phyloP scores from a whole-genome alignment of 2,329 filamentous ascomycete genomes.

The Diplodia sapinea region DNA sequence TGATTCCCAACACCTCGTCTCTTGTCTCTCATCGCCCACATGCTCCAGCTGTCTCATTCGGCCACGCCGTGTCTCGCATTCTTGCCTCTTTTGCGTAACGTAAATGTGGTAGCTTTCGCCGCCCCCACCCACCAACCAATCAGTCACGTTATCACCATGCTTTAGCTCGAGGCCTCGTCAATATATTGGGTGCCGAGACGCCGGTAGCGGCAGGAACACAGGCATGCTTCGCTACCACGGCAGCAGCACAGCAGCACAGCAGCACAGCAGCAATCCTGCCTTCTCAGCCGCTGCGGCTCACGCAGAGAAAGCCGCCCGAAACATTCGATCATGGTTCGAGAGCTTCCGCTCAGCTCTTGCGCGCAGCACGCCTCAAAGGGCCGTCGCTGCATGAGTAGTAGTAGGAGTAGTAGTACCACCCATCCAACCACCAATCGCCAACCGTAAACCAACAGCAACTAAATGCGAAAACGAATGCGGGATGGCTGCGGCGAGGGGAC shows the following conservation, averaged over 20 bases:
- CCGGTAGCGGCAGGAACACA: constrained; percentile 2
- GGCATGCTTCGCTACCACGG: not conserved
- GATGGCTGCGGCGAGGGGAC: not conserved
- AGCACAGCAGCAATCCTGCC: not conserved
- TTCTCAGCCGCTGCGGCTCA: constrained; percentile 1
- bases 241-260: no score
- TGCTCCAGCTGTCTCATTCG: not conserved
- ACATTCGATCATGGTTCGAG: not conserved
- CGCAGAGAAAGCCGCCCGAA: not conserved
- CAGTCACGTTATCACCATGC: not conserved
- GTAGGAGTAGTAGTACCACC: not conserved
- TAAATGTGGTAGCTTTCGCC: not conserved
- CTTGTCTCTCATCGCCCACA: not conserved
- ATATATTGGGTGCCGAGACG: not conserved
- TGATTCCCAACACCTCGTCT: not conserved
- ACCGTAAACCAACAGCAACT: not conserved
- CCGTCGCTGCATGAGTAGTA: not conserved
- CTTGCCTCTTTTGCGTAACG: not conserved
- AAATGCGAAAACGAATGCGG: not conserved
- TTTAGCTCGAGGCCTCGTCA: not conserved
- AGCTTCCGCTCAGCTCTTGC: not conserved
- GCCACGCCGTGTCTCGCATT: not conserved
- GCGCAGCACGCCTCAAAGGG: not conserved
- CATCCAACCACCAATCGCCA: not conserved
- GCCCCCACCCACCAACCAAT: not conserved